Evolutionary conservation across 2,329 filamentous ascomycete genomes (phyloP), one percentile per base, ranked within the genome.

Genomic region (Monilinia fructigena): DNA sequence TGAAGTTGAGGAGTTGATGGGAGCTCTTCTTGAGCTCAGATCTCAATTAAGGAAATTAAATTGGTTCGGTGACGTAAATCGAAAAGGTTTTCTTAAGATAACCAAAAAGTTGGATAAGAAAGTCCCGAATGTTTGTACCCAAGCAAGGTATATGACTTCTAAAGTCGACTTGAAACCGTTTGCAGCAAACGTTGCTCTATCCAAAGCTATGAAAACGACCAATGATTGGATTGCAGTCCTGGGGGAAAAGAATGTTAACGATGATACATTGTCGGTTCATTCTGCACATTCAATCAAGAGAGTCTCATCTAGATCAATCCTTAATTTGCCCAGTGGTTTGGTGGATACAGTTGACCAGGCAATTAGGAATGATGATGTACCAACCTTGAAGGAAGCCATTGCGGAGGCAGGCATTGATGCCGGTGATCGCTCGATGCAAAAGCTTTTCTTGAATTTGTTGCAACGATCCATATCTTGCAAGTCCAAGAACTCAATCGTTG

Each of bases 41-140:
- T 89, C 89, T 63, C 91, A 96, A 76, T 80, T 98, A 71, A 86
- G 95, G 68, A 98, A 98, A 74, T 82, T 99, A 63, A 91, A 96
- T 77, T 98, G 93, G 93, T 99, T 98, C 76, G 94, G 93, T 60
- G 94, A 98, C 79, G 94, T 98, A 74, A 99, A 99, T 78, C 87
- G 93, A 63, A 85, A 92, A 70, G 95, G 95, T 2, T 99, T 99
- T 75, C 87, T 96, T 77, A 99, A 99, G 81, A 99, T 99, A 78
- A 97, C 95, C 62, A 99, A 99, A 82, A 99, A 99, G 79, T 82
- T 97, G 55, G 95, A 99, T 79, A 99, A 99, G 81, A 97, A 96
- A 80, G 86, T 97, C 3, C 84, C 89, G 1, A 84, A 86, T 55
- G 86, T 88, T 4, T 85, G 88, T 61, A 89, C 91, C 0, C 93